Conservation (phyloP, 495 filamentous ascomycete genomes). For the Penicillium alfredii region DNA sequence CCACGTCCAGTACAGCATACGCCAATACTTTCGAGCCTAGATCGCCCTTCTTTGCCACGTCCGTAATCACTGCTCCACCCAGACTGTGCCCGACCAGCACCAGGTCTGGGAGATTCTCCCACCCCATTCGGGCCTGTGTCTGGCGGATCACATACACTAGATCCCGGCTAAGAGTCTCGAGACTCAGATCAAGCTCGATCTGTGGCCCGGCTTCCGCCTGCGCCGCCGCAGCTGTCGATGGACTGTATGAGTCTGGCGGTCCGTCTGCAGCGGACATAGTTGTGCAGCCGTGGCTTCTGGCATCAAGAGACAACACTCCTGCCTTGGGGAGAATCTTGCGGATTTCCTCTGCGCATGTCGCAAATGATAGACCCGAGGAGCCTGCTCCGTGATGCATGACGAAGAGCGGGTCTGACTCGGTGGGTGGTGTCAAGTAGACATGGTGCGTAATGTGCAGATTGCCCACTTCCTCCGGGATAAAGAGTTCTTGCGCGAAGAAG, state of each 20-base stretch:
- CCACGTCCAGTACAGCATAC: constrained; percentile 90
- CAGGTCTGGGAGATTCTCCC: constrained; percentile 66
- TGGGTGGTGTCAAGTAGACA: constrained; percentile 69
- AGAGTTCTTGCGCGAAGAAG: constrained; percentile 83
- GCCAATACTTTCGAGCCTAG: constrained; percentile 68
- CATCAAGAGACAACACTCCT: constrained; percentile 78
- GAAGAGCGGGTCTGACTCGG: constrained; percentile 64
- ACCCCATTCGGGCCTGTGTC: constrained; percentile 58
- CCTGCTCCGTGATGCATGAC: constrained; percentile 88
- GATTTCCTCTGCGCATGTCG: constrained; percentile 69
- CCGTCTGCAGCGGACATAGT: constrained; percentile 24
- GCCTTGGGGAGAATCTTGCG: constrained; percentile 71
- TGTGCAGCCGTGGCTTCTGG: constrained; percentile 80
- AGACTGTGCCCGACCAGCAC: constrained; percentile 91
- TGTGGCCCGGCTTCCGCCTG: constrained; percentile 27
- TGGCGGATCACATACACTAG: constrained; percentile 62
- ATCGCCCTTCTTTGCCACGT: constrained; percentile 62
- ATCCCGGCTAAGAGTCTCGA: constrained; percentile 67
- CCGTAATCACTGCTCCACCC: constrained; percentile 89
- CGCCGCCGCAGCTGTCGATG: constrained; percentile 13
- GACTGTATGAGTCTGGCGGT: constrained; percentile 4
- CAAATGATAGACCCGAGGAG: constrained; percentile 83
- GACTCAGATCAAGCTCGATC: constrained; percentile 52
- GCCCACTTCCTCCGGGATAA: constrained; percentile 47
- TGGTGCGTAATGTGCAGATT: constrained; percentile 60